Evolutionary conservation across 169 alveolate species (phyloP).

Genomic region (Ophryocystis elektroscirrha): DNA sequence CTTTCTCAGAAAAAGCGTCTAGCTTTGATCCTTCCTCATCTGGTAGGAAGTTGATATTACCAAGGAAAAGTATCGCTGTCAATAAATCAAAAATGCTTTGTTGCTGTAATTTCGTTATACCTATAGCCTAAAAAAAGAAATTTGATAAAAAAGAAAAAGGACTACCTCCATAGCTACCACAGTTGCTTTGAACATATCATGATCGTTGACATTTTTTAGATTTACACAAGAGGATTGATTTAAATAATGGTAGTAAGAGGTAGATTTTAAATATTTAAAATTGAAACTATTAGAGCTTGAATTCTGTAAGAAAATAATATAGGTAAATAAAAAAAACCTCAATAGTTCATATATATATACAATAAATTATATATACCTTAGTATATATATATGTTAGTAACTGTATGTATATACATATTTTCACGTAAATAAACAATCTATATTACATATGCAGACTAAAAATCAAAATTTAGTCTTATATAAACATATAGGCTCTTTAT

Average conservation of each 20-base stretch:
- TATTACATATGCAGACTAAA: too few relatives aligned
- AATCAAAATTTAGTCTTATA: too few relatives aligned
- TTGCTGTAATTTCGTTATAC: slow-evolving; percentile 36
- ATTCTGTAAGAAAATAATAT: neutral
- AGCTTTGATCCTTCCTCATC: slow-evolving; percentile 13
- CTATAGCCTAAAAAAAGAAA: too few relatives aligned
- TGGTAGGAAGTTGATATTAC: slow-evolving; percentile 50
- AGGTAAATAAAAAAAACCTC: neutral
- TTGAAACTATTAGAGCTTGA: neutral
- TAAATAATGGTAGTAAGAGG: slow-evolving; percentile 12
- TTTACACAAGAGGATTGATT: slow-evolving; percentile 8
- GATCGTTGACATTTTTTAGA: slow-evolving; percentile 15
- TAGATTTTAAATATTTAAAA: slow-evolving; percentile 5
- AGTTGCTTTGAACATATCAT: slow-evolving; percentile 23
- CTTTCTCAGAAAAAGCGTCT: neutral
- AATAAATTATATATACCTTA: neutral
- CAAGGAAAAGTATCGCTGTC: slow-evolving; percentile 53
- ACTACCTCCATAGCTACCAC: slow-evolving; percentile 31
- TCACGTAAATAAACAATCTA: too few relatives aligned
- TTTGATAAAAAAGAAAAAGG: too few relatives aligned
- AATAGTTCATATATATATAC: neutral
- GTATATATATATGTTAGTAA: neutral
- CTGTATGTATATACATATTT: neutral
- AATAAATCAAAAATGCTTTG: slow-evolving; percentile 30
- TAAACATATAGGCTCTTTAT: too few relatives aligned